A percentile compares a stretch with the other conserved stretches of the same genome.
Conservation (phyloP, 495 filamentous ascomycete species). For the Xylaria nigripes region DNA sequence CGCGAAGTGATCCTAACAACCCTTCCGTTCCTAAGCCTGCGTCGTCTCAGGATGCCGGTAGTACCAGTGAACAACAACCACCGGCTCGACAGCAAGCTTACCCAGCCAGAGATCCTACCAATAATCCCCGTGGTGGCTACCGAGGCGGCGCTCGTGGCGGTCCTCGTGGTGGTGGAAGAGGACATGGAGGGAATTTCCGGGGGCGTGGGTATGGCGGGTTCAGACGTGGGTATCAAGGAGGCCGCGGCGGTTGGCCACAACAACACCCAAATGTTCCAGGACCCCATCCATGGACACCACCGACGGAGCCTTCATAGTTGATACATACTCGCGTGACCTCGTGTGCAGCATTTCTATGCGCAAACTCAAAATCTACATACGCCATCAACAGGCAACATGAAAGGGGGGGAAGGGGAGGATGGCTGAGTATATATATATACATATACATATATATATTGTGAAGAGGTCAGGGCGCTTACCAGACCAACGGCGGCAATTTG, state of each 20-base stretch:
- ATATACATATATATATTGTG: no score
- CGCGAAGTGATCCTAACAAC: conserved; percentile 3
- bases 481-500: no score
- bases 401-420: no score
- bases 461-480: no score
- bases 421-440: no score
- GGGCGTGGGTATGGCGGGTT: conserved; percentile 17
- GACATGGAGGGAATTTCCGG: conserved; percentile 18
- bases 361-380: no score
- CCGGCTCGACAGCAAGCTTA: neutral
- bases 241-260: conserved; percentile 14
- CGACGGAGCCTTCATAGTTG: neutral
- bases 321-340: no score
- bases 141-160: no score
- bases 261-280: conserved; percentile 3
- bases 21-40: conserved; percentile 1
- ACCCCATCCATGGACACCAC: neutral
- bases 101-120: neutral
- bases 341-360: no score
- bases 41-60: neutral
- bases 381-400: no score
- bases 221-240: conserved; percentile 18
- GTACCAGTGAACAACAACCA: neutral
- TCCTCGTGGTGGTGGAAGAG: conserved; percentile 20
- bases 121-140: conserved; percentile 13